Conservation (phyloP, 306 rosid species). For the Medicago ruthenica region DNA sequence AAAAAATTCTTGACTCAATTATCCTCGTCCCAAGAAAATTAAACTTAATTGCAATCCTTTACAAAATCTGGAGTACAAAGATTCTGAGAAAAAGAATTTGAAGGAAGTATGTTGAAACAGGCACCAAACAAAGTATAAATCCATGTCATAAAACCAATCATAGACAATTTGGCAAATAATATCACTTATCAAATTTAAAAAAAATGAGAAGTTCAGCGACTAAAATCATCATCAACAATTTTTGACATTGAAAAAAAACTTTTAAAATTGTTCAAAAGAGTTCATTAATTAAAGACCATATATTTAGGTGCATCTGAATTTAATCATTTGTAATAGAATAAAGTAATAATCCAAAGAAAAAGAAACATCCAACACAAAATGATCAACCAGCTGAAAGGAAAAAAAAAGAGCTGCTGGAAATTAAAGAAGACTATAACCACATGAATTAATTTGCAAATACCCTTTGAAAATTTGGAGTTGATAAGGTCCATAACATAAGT, state of each 20-base stretch:
- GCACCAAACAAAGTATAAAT: neutral
- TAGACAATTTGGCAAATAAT: neutral
- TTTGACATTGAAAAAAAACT: neutral
- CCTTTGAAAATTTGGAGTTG: neutral
- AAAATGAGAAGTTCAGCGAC: neutral
- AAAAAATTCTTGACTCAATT: neutral
- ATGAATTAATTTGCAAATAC: neutral
- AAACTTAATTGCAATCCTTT: neutral
- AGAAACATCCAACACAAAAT: neutral
- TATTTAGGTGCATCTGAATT: too few relatives aligned
- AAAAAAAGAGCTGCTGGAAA: neutral
- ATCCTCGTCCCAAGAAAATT: neutral
- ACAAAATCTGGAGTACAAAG: too few relatives aligned
- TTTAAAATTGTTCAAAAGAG: neutral
- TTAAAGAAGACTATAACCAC: too few relatives aligned
- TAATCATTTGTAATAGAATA: too few relatives aligned
- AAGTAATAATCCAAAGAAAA: too few relatives aligned
- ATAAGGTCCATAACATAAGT: neutral
- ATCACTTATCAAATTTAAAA: neutral
- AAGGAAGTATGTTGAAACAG: neutral
- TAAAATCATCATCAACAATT: neutral
- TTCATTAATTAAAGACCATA: too few relatives aligned
- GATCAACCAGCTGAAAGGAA: neutral
- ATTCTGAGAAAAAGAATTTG: constrained; percentile 3
- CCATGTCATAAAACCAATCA: neutral